Conservation (phyloP, 805 yeast genomes). For the Myxozyma udenii region DNA sequence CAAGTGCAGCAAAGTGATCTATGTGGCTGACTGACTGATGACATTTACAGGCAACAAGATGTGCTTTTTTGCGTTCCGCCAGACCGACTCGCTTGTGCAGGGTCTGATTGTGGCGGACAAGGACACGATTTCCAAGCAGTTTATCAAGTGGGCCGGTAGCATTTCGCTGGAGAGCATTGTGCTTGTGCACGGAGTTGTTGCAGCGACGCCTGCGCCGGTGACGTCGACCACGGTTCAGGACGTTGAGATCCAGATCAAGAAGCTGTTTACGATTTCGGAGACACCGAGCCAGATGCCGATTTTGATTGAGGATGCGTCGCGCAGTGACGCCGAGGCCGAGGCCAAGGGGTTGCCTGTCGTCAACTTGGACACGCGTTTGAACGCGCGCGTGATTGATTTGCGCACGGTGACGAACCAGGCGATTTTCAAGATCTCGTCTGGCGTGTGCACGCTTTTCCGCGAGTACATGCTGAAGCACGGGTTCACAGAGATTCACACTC, state of each 20-base stretch:
- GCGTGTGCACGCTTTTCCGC: constrained; percentile 81
- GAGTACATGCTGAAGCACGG: constrained; percentile 68
- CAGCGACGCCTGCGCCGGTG: constrained; percentile 79
- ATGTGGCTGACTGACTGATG: not conserved
- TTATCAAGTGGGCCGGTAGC: constrained; percentile 93
- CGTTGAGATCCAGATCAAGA: constrained; percentile 73
- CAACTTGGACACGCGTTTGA: constrained; percentile 93
- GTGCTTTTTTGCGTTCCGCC: constrained; percentile 87
- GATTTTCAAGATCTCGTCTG: constrained; percentile 89
- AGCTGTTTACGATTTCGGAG: constrained; percentile 73
- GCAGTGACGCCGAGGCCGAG: constrained; percentile 87
- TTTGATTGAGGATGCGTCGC: constrained; percentile 91
- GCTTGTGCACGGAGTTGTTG: constrained; percentile 79
- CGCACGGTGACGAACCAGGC: constrained; percentile 98
- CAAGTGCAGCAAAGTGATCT: not conserved
- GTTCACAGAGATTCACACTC: constrained; percentile 93
- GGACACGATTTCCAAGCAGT: constrained; percentile 79
- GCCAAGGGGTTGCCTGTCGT: constrained; percentile 86
- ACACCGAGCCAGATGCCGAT: constrained; percentile 93
- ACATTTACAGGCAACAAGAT: constrained; percentile 82
- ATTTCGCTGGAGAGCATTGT: constrained; percentile 88
- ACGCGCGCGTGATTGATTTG: constrained; percentile 90
- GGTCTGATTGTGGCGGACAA: constrained; percentile 75
- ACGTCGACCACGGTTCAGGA: constrained; percentile 90
- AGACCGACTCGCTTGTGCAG: constrained; percentile 78